Conservation (phyloP, 2,329 filamentous ascomycete genomes). For the Ophiobolus disseminans region DNA sequence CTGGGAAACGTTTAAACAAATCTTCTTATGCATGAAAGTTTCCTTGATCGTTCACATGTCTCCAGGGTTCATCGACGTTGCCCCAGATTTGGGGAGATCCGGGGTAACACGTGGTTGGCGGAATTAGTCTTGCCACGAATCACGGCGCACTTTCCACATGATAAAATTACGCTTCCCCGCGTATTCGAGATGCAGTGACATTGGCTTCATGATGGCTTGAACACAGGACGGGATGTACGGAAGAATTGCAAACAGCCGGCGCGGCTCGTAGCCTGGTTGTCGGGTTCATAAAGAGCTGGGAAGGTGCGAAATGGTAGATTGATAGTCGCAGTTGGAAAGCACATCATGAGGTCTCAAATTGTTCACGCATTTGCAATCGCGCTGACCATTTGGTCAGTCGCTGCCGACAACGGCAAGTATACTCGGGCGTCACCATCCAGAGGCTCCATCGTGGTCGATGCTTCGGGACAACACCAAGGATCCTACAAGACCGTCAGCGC, state of each 20-base stretch:
- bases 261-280: neutral
- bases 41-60: too few relatives aligned
- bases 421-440: conserved; percentile 13
- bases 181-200: neutral
- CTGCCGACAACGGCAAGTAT: conserved; percentile 17
- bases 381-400: neutral
- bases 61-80: neutral
- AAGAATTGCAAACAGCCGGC: neutral
- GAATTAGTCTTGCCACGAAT: conserved; percentile 17
- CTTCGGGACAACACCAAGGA: conserved; percentile 15
- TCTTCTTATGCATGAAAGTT: too few relatives aligned
- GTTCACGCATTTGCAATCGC: neutral
- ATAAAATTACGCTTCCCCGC: neutral
- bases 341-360: neutral
- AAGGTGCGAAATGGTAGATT: neutral
- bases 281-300: neutral
- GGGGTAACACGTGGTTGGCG: conserved; percentile 3
- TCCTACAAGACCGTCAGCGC: conserved; percentile 25
- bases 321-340: neutral
- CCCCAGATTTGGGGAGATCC: conserved; percentile 10
- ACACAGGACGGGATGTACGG: neutral
- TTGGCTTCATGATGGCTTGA: neutral
- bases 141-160: neutral
- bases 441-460: conserved; percentile 27
- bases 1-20: too few relatives aligned